Percentiles rank a stretch among this genome's conserved stretches.
Evolutionary conservation across 192 early-diverging fungal species (phyloP).

Genomic region (Umbelopsis sp.): DNA sequence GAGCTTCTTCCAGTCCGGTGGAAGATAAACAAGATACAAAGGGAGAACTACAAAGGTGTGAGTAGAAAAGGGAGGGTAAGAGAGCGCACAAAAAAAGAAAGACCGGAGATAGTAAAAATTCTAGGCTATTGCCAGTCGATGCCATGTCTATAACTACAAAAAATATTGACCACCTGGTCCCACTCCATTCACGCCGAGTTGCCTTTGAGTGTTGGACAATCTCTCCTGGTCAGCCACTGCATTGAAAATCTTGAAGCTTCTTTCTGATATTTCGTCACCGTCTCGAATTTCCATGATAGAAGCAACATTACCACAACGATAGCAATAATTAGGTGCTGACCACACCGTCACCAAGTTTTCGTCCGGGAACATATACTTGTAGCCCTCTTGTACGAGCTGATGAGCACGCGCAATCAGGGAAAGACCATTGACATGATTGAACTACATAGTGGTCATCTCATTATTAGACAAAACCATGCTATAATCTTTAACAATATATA

Average conservation of each 20-base stretch:
- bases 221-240: constrained; percentile 95
- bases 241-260: constrained; percentile 93
- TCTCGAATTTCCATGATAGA: constrained; percentile 89
- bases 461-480: not conserved
- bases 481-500: not conserved
- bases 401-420: constrained; percentile 93
- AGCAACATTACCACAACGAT: constrained; percentile 93
- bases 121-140: constrained; percentile 6
- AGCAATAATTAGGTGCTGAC: constrained; percentile 97
- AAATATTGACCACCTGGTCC: constrained; percentile 45
- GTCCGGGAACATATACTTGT: constrained; percentile 92
- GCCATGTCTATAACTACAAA: constrained; percentile 24
- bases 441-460: constrained; percentile 46
- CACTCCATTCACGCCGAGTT: constrained; percentile 38
- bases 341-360: constrained; percentile 95
- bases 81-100: not conserved
- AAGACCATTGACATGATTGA: constrained; percentile 91
- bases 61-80: not conserved
- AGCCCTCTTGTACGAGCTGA: constrained; percentile 98
- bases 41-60: not conserved
- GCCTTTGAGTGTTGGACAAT: constrained; percentile 24
- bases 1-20: constrained; percentile 15
- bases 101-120: not conserved
- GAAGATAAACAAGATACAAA: constrained; percentile 17
- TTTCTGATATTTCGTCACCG: constrained; percentile 73